Evolutionary conservation across 208 protist genomes (phyloP).

Genomic region (Acanthamoeba triangularis): DNA sequence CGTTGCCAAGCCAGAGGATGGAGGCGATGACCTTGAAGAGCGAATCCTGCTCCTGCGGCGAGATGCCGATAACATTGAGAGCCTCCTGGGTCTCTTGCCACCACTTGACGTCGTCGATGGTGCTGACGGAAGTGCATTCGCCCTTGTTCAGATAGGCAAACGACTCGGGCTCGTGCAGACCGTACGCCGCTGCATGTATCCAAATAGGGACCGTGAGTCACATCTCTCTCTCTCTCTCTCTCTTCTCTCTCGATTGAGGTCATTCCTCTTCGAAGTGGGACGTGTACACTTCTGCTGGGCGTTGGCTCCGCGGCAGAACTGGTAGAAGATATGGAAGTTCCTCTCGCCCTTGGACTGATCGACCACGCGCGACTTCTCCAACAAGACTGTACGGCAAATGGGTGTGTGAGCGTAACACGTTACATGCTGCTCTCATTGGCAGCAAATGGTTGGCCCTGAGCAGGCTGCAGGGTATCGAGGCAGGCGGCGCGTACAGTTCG

Average conservation of each 20-base stretch:
- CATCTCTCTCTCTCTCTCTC: no score
- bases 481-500: constrained; percentile 78
- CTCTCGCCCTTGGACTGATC: constrained; percentile 90
- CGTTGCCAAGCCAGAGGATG: constrained; percentile 92
- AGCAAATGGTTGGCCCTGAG: neutral
- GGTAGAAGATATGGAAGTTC: constrained; percentile 94
- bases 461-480: neutral
- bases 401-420: no score
- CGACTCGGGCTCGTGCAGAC: constrained; percentile 83
- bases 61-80: constrained; percentile 95
- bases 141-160: constrained; percentile 93
- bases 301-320: constrained; percentile 90
- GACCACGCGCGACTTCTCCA: constrained; percentile 87
- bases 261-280: neutral
- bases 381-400: constrained; percentile 38
- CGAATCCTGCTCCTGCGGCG: constrained; percentile 82
- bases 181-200: constrained; percentile 76
- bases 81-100: constrained; percentile 90
- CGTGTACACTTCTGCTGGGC: constrained; percentile 70
- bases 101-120: constrained; percentile 89
- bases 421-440: neutral
- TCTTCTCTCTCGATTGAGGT: no score
- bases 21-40: constrained; percentile 88
- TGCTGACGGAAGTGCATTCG: constrained; percentile 86
- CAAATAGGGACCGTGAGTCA: neutral